Conservation (phyloP, 805 yeast species). For the Starmerella bombi region DNA sequence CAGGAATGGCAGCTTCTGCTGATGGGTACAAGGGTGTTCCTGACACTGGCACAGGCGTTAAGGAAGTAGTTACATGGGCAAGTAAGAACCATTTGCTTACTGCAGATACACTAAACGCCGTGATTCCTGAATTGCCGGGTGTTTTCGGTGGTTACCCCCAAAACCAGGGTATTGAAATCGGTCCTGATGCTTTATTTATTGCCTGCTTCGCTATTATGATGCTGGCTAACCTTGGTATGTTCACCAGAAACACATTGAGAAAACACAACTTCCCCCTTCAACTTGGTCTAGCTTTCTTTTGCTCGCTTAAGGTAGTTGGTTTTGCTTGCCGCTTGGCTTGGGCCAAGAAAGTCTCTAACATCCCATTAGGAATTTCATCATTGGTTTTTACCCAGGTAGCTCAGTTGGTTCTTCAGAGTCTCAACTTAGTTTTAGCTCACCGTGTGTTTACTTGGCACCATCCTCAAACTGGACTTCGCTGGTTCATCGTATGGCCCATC, state of each 20-base stretch:
- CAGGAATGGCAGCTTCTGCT: constrained; percentile 16
- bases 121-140: constrained; percentile 25
- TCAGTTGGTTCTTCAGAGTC: constrained; percentile 43
- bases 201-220: constrained; percentile 40
- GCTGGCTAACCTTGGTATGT: constrained; percentile 37
- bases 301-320: constrained; percentile 43
- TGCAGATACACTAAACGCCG: constrained; percentile 15
- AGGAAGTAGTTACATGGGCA: constrained; percentile 17
- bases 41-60: constrained; percentile 25
- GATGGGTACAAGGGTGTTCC: constrained; percentile 15
- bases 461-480: constrained; percentile 50
- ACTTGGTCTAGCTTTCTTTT: constrained; percentile 41
- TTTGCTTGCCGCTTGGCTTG: constrained; percentile 46
- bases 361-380: constrained; percentile 42
- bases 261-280: constrained; percentile 50
- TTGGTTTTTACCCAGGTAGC: constrained; percentile 46
- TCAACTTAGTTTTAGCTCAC: constrained; percentile 55
- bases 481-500: constrained; percentile 40
- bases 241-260: constrained; percentile 35
- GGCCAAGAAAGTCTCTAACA: constrained; percentile 38
- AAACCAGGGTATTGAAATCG: constrained; percentile 34
- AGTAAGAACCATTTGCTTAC: constrained; percentile 10
- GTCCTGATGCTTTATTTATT: constrained; percentile 46
- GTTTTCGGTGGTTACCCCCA: constrained; percentile 44
- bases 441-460: constrained; percentile 67